Evolutionary conservation across 176 grass and related monocot genomes (phyloP), one percentile per base, ranked within the genome.

Genomic region (Juncus inflexus): DNA sequence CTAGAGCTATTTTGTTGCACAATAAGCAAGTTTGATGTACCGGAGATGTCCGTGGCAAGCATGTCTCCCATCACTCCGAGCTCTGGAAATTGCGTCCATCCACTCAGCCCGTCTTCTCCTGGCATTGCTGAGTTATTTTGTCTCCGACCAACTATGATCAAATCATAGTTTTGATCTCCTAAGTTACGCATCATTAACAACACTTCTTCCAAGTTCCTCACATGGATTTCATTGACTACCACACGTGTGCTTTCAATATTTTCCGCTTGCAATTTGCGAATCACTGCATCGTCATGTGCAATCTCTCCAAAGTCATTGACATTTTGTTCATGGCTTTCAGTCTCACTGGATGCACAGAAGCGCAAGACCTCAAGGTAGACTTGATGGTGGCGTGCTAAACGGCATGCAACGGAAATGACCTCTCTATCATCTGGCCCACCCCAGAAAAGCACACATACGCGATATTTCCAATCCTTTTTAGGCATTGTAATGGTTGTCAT

Each of bases 11-110:
- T n/a, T 35, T 77, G 74, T 37, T 77, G 74, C 38, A 83, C 42
- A 8, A 83, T 52, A 45, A 83, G 74, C 38, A 83, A 14, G 15
- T 68, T 65, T 12, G 62, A 54, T 0, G 51, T 15, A 15, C 13
- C 37, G 2, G 64, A 8, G 42, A 77, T 69, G 16, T 77, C 74
- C 4, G 43, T 77, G 10, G 80, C 74, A 7, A 83, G 57, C 35
- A 83, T 63, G 10, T 83, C 80, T n/a, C 80, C 80, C 0, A 83
- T 75, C 12, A 83, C 66, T 8, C 80, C 80, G 9, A 83, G 74
- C 60, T 77, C 80, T 11, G 80, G 80, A 3, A 15, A 66, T 51
- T 83, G 73, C 12, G 12, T 65, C 80, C 80, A 83, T 49, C 77
- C 52, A 0, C 16, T 53, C 42, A 77, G 52, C 12, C 37, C 52